Percentiles rank a stretch among this genome's conserved stretches.
phyloP scores from a whole-genome alignment of 1,284 basidiomycete genomes.

The Rhodotorula sp. region DNA sequence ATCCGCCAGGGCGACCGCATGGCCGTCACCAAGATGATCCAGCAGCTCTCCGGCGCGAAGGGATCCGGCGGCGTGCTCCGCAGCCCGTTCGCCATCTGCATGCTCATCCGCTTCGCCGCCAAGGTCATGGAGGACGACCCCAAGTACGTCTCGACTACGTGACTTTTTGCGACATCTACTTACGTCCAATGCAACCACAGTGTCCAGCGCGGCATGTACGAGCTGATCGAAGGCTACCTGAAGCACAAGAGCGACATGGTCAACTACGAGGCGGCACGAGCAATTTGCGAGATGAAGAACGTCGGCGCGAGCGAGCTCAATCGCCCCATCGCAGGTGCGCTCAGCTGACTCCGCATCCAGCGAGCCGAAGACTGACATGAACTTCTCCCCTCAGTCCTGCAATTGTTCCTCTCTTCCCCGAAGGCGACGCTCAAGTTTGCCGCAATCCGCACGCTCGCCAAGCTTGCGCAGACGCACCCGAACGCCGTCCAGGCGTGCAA shows the following conservation, averaged over 20 bases:
- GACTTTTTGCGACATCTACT: neutral
- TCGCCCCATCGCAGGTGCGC: slow-evolving; percentile 79
- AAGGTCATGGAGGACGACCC: slow-evolving; percentile 98
- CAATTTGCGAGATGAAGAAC: slow-evolving; percentile 92
- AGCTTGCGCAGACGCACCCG: slow-evolving; percentile 80
- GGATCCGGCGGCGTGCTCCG: slow-evolving; percentile 79
- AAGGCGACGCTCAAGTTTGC: slow-evolving; percentile 96
- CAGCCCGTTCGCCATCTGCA: slow-evolving; percentile 98
- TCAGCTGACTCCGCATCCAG: slow-evolving; percentile 7
- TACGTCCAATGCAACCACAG: slow-evolving; percentile 53
- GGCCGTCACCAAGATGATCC: slow-evolving; percentile 99
- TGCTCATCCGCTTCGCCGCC: slow-evolving; percentile 96
- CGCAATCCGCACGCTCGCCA: slow-evolving; percentile 90
- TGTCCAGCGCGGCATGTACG: slow-evolving; percentile 86
- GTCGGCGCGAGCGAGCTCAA: slow-evolving; percentile 75
- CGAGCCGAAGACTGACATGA: neutral
- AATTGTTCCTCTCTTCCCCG: slow-evolving; percentile 89
- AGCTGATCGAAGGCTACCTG: slow-evolving; percentile 91
- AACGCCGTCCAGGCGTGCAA: slow-evolving; percentile 89
- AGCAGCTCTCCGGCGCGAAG: slow-evolving; percentile 73
- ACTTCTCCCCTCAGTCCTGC: slow-evolving; percentile 63
- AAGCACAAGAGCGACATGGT: slow-evolving; percentile 99
- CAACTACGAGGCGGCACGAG: slow-evolving; percentile 96
- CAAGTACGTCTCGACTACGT: slow-evolving; percentile 64
- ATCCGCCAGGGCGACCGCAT: slow-evolving; percentile 97